Base-by-base conservation (phyloP, 106 monocot genomes). In the Vanilla planifolia region DNA sequence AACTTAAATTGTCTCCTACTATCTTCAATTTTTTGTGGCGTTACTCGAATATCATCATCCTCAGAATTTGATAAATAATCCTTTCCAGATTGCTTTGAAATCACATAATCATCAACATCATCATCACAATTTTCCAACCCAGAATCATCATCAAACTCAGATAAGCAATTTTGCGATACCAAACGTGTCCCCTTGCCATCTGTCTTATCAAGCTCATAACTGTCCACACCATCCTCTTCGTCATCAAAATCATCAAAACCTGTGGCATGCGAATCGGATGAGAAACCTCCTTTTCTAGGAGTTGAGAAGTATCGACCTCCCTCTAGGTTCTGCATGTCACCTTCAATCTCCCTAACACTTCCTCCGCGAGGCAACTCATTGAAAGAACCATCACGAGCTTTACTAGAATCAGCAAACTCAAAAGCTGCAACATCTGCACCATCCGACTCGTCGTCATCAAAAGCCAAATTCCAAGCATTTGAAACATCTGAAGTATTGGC, bases 191-290 rank as follows among this genome's bases (percentile, higher is more conserved):
- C 53, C 63, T 40, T 39, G 19, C 33, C 59, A 35, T 64, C 60
- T 34, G 74, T 36, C 32, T 39, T 55, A 59, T 91, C 88, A 62
- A 89, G 74, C 61, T 89, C 94, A 60, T 89, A 95, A 61, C 64
- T 83, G 35, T 95, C 89, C 43, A 89, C 61, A 61, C 83, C 94
- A 63, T 93, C 89, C 61, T 95, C 90, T 61, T 84, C 95, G 59
- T 96, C 95, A 67, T 98, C 91, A 88, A 98, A 91, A 71, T 98
- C 96, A 75, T 91, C 84, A 77, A 91, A 98, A 28, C 87, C 91
- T 30, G 70, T 69, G 50, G 65, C 67, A 0, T 47, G 29, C 41
- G 71, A 67, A 72, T 63, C 37, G 24, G 24, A 32, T 24, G 28
- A 13, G 8, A 55, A 22, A 5, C 22, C 29, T 43, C 43, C 75